Percentiles rank a stretch among this genome's conserved stretches.
Evolutionary conservation across 108 stramenopile species (phyloP).

Genomic region (Phaeodactylum tricornutum): DNA sequence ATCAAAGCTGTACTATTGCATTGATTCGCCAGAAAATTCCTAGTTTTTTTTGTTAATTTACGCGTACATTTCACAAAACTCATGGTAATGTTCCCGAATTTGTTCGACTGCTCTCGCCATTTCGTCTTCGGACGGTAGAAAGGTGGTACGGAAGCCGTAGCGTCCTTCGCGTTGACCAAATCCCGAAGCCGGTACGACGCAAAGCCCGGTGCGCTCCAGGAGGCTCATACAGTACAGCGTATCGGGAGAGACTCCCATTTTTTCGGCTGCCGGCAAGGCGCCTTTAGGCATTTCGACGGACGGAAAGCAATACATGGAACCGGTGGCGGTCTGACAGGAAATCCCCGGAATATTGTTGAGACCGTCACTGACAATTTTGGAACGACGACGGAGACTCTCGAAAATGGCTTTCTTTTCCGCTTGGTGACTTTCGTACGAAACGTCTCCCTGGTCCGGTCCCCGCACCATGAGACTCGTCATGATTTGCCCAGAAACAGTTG

Average conservation of each 20-base stretch:
- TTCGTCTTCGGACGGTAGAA: conserved; percentile 84
- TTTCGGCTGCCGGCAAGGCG: conserved; percentile 62
- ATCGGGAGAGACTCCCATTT: conserved; percentile 68
- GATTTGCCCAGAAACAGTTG: conserved; percentile 85
- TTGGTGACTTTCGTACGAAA: conserved; percentile 60
- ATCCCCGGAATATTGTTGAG: conserved; percentile 87
- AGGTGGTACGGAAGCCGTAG: conserved; percentile 93
- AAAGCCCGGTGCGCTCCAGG: conserved; percentile 85
- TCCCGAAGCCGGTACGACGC: conserved; percentile 93
- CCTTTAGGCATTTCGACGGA: conserved; percentile 65
- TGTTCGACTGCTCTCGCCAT: conserved; percentile 42
- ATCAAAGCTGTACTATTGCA: too few relatives aligned
- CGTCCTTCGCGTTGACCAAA: conserved; percentile 91
- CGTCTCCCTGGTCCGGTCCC: conserved; percentile 67
- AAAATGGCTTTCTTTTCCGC: conserved; percentile 56
- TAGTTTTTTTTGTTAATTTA: too few relatives aligned
- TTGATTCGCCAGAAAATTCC: too few relatives aligned
- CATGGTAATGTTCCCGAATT: conserved; percentile 74
- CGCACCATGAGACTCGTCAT: conserved; percentile 91
- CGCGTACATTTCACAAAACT: conserved; percentile 67
- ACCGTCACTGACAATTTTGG: conserved; percentile 62
- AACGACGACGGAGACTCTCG: conserved; percentile 55
- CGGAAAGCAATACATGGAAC: conserved; percentile 97
- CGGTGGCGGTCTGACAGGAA: conserved; percentile 87
- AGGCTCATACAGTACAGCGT: conserved; percentile 87